A percentile compares a stretch with the other conserved stretches of the same genome.
Conservation (phyloP, 1,284 basidiomycete genomes). For the Athelia psychrophila region DNA sequence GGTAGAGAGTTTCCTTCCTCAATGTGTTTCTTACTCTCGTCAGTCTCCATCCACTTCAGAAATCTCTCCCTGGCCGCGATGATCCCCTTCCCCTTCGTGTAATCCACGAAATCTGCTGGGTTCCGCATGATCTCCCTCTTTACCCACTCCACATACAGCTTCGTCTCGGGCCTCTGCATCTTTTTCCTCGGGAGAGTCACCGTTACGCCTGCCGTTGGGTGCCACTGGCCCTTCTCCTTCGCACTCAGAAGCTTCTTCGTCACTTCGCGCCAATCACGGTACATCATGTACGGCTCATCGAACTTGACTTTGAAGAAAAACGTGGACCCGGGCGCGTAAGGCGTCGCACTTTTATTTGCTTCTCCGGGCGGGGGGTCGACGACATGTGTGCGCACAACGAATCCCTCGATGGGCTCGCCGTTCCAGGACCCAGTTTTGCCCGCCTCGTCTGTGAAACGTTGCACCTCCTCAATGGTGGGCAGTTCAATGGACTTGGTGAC, state of each 20-base stretch:
- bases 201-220: slow-evolving; percentile 17
- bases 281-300: slow-evolving; percentile 98
- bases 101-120: slow-evolving; percentile 62
- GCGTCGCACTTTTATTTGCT: slow-evolving; percentile 33
- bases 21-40: slow-evolving; percentile 35
- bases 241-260: slow-evolving; percentile 72
- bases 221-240: slow-evolving; percentile 20
- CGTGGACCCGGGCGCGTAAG: slow-evolving; percentile 76
- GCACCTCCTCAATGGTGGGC: slow-evolving; percentile 67
- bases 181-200: slow-evolving; percentile 53
- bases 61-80: slow-evolving; percentile 84
- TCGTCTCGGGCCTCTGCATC: slow-evolving; percentile 66
- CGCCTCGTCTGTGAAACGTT: slow-evolving; percentile 69
- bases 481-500: slow-evolving; percentile 66
- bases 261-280: slow-evolving; percentile 96
- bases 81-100: slow-evolving; percentile 75
- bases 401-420: slow-evolving; percentile 90
- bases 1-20: background rate
- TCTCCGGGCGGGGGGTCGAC: slow-evolving; percentile 29
- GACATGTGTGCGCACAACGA: slow-evolving; percentile 87
- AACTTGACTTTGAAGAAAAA: slow-evolving; percentile 99
- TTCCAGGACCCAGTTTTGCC: slow-evolving; percentile 75
- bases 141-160: slow-evolving; percentile 68
- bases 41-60: slow-evolving; percentile 62
- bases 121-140: slow-evolving; percentile 67